Evolutionary conservation across 345 rosid genomes (phyloP), one percentile per base, ranked within the genome.

Genomic region (Anastatica hierochuntica): DNA sequence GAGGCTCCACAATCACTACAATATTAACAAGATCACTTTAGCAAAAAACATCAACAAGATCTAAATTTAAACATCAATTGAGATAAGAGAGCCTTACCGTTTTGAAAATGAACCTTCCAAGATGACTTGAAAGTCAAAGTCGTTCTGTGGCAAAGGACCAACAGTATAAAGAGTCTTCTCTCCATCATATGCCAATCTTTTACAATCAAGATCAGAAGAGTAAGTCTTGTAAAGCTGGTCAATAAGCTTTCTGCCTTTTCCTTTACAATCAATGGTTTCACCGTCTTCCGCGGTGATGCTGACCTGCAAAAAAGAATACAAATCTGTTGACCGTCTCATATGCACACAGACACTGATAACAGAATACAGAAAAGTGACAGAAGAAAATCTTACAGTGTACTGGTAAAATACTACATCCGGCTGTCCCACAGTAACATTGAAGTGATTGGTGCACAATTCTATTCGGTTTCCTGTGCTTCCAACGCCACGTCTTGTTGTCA

Each of bases 151-250:
- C 49, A 90, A 67, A 70, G 88, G 77, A 56, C 92, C 96, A 56
- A 77, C 82, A 5, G 95, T 84, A 34, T 78, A 90, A 67, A 90
- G 38, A 48, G 64, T 70, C 58, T 73, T 82, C 41, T 82, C 95
- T 26, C 98, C 96, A 74, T 90, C 98, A 63, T 82, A 90, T 12
- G 87, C 92, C 66, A 84, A 68, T 33, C 55, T 67, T 62, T 77
- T 90, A 44, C 76, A 69, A 49, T 57, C 74, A 40, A 86, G 79
- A 29, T 80, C 94, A 33, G 82, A 68, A 26, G 74, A 62, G 69
- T 82, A 90, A 1, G 81, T 84, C 60, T 72, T 76, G 74, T 78
- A 77, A 50, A 87, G 83, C 55, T 58, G 77, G 33, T 84, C 84
- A 27, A 87, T 75, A 30, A 86, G 49, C 64, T 79, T 87, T 68